These are phyloP conservation scores for Sugiyamaella paludigena DNA, from an alignment of 1,139 yeast species.

Conservation along the genomic window DNA sequence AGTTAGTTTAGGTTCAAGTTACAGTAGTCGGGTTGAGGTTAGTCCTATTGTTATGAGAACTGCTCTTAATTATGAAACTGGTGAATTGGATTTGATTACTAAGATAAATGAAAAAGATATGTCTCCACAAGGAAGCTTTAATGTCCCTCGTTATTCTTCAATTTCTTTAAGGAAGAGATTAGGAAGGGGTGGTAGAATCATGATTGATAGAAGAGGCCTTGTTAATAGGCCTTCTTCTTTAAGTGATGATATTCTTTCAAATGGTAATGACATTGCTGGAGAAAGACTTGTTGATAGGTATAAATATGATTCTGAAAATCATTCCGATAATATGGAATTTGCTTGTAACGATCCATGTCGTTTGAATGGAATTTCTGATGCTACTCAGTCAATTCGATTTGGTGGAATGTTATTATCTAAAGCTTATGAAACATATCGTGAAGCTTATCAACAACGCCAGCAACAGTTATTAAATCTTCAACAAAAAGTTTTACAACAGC, in stretches of 20 bases:
- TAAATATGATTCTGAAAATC: constrained; percentile 68
- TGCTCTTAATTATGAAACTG: constrained; percentile 15
- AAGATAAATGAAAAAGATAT: constrained; percentile 30
- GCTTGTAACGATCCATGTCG: constrained; percentile 63
- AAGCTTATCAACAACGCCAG: constrained; percentile 48
- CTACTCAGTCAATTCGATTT: constrained; percentile 84
- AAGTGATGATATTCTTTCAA: constrained; percentile 28
- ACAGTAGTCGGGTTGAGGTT: constrained; percentile 31
- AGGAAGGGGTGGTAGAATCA: constrained; percentile 69
- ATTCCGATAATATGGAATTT: constrained; percentile 50
- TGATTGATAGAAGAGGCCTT: constrained; percentile 68
- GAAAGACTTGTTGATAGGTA: constrained; percentile 67
- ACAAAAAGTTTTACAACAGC: constrained; percentile 36
- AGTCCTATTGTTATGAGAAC: constrained; percentile 30
- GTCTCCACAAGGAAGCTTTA: constrained; percentile 24
- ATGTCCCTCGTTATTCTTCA: constrained; percentile 36
- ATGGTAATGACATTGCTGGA: constrained; percentile 31
- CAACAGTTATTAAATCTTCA: constrained; percentile 41
- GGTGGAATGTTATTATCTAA: constrained; percentile 89
- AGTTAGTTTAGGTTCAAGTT: constrained; percentile 31
- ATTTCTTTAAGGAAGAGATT: constrained; percentile 65
- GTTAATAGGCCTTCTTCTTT: constrained; percentile 16
- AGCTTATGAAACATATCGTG: constrained; percentile 68
- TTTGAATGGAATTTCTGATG: constrained; percentile 78
- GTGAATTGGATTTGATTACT: constrained; percentile 25